Evolutionary conservation across 148 eudicot species (phyloP).

Genomic region (Chenopodium album): DNA sequence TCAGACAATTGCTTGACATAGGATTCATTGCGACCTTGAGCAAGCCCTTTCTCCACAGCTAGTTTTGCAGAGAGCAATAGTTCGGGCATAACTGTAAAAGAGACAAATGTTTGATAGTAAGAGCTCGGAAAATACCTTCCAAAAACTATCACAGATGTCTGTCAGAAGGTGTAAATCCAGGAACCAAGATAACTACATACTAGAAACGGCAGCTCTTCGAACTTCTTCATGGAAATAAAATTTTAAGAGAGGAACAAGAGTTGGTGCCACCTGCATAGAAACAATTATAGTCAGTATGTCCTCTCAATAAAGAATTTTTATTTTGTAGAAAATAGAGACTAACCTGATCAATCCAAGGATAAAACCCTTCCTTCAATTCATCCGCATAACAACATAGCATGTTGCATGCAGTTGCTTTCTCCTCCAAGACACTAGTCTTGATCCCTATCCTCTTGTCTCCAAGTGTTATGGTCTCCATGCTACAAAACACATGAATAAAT

Average conservation of each 20-base stretch:
- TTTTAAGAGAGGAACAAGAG: constrained; percentile 85
- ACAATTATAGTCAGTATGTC: neutral
- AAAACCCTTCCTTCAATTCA: constrained; percentile 97
- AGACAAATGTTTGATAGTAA: constrained; percentile 15
- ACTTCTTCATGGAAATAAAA: constrained; percentile 99
- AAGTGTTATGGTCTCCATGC: constrained; percentile 97
- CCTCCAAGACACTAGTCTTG: constrained; percentile 96
- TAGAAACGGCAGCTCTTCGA: constrained; percentile 93
- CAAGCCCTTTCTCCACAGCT: constrained; percentile 92
- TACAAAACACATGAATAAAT: constrained; percentile 31
- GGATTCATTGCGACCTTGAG: constrained; percentile 85
- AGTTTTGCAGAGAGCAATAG: constrained; percentile 83
- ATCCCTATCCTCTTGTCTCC: constrained; percentile 98
- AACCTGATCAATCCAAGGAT: constrained; percentile 99
- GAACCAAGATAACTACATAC: constrained; percentile 32
- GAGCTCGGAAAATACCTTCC: constrained; percentile 11
- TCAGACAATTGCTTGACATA: constrained; percentile 94
- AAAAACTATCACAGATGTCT: neutral
- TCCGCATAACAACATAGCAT: constrained; percentile 98
- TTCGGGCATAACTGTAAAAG: constrained; percentile 88
- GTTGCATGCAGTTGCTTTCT: constrained; percentile 99
- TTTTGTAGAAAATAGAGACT: constrained; percentile 12
- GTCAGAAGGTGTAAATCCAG: neutral
- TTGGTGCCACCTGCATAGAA: constrained; percentile 78
- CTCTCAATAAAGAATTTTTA: neutral